phyloP scores from a whole-genome alignment of 164 flowering plant species.

The Aristolochia fimbriata region DNA sequence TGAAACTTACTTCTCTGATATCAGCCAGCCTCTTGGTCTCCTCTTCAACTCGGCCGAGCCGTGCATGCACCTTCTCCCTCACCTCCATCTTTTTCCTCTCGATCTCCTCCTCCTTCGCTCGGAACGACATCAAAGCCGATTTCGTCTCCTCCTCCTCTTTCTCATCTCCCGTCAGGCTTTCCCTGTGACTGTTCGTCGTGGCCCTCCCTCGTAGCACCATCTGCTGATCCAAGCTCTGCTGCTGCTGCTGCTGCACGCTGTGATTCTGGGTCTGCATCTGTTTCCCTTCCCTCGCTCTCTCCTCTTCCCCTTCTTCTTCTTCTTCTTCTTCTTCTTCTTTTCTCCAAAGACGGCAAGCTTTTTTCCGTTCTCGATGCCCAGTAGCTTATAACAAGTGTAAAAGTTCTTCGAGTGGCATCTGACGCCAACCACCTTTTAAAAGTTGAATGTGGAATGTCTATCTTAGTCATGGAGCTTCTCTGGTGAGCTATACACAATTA shows the following conservation, averaged over 20 bases:
- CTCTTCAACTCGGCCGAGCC: slow-evolving; percentile 66
- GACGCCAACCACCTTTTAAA: too few species aligned
- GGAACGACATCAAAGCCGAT: slow-evolving; percentile 56
- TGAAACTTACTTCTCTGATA: slow-evolving; percentile 56
- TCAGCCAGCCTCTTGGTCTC: slow-evolving; percentile 69
- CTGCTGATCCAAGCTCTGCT: slow-evolving; percentile 26
- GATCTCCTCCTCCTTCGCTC: slow-evolving; percentile 82
- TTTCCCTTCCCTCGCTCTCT: too few species aligned
- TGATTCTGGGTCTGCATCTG: too few species aligned
- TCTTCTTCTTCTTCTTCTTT: too few species aligned
- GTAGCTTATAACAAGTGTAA: too few species aligned
- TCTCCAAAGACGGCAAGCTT: too few species aligned
- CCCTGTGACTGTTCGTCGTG: slow-evolving; percentile 25
- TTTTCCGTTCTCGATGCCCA: too few species aligned
- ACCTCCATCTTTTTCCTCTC: slow-evolving; percentile 83
- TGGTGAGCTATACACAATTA: too few species aligned
- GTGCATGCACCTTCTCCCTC: slow-evolving; percentile 62
- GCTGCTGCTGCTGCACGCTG: background rate
- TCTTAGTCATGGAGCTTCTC: too few species aligned
- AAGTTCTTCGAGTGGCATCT: too few species aligned
- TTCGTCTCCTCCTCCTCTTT: slow-evolving; percentile 57
- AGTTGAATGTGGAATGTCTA: too few species aligned
- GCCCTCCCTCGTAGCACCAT: slow-evolving; percentile 34
- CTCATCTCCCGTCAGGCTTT: slow-evolving; percentile 34
- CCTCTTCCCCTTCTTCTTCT: background rate